These are phyloP conservation scores for Phlebopus sp. DNA, from an alignment of 1,284 basidiomycete genomes.

Conservation along the genomic window DNA sequence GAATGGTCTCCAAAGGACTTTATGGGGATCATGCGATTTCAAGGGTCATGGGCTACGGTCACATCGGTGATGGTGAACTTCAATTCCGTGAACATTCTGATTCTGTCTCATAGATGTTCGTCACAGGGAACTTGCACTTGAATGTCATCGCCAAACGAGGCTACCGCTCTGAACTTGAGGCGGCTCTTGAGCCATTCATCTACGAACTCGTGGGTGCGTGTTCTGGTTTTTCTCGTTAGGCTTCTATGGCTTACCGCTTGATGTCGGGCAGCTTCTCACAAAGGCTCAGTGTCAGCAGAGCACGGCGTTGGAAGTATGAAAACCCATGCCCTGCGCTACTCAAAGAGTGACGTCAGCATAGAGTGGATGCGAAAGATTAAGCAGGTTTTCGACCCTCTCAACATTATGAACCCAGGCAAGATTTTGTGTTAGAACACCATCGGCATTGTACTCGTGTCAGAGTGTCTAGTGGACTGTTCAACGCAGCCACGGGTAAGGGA, in stretches of 20 bases:
- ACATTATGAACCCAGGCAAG: constrained; percentile 90
- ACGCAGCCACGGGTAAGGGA: no score
- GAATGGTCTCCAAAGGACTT: constrained; percentile 72
- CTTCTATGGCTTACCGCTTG: constrained; percentile 4
- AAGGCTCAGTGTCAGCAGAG: constrained; percentile 94
- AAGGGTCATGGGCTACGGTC: constrained; percentile 90
- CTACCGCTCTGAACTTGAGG: constrained; percentile 83
- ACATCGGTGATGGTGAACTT: constrained; percentile 88
- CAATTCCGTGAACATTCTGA: neutral
- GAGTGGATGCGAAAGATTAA: constrained; percentile 92
- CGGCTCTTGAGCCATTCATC: constrained; percentile 90
- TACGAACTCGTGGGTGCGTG: constrained; percentile 86
- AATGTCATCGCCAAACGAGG: constrained; percentile 83
- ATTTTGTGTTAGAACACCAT: constrained; percentile 45
- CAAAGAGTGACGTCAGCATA: constrained; percentile 79
- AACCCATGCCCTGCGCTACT: constrained; percentile 87
- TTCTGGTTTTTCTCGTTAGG: neutral
- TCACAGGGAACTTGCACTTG: constrained; percentile 86
- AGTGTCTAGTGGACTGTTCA: no score
- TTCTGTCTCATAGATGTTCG: constrained; percentile 3
- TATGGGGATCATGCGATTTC: constrained; percentile 72
- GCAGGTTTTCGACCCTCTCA: constrained; percentile 85
- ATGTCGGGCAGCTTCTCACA: constrained; percentile 50
- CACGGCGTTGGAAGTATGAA: constrained; percentile 97
- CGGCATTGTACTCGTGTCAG: no score